Base-by-base conservation (phyloP, 2,329 filamentous ascomycete genomes). In the Fusarium chlamydosporum region DNA sequence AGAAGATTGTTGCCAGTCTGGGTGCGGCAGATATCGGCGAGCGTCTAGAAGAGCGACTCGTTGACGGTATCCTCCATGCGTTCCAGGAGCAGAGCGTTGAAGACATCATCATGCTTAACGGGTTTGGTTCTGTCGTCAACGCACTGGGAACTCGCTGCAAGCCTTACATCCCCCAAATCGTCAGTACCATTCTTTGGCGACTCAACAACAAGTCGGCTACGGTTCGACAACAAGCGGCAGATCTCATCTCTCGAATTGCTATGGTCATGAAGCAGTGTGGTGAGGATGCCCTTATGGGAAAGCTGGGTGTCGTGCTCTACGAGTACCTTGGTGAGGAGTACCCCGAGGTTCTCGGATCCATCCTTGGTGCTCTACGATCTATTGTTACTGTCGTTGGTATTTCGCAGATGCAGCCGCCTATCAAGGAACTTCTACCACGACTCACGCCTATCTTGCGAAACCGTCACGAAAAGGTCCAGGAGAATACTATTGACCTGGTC, bases 261-360 rank as follows among this genome's bases (percentile, higher is more conserved):
- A 95, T 97, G 86, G 95, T 98, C 51, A 98, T 99, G 94, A 96
- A 96, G 82, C 94, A 98, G 81, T 99, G 96, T 77, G 94, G 94
- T 51, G 95, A 99, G 79, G 96, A 99, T 79, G 92, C 92, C 2
- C 86, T 98, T 53, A 96, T 99, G 90, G 94, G 94, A 74, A 97
- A 97, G 81, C 89, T 99, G 35, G 93, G 95, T 72, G 87, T 97
- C 57, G 94, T 97, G 12, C 87, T 99, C 23, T 99, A 99, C 83
- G 96, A 99, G 81, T 98, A 98, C 77, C 88, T 99, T 1, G 96
- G 96, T 79, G 96, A 99, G 82, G 96, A 99, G 79, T 99, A 99
- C 76, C 96, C 96, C 2, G 96, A 99, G 80, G 96, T 99, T 26
- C 88, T 99, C 12, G 96, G 96, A 63, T 98, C 95, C 4, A 99